phyloP scores from a whole-genome alignment of 495 filamentous ascomycete species.

The Podospora appendiculata region DNA sequence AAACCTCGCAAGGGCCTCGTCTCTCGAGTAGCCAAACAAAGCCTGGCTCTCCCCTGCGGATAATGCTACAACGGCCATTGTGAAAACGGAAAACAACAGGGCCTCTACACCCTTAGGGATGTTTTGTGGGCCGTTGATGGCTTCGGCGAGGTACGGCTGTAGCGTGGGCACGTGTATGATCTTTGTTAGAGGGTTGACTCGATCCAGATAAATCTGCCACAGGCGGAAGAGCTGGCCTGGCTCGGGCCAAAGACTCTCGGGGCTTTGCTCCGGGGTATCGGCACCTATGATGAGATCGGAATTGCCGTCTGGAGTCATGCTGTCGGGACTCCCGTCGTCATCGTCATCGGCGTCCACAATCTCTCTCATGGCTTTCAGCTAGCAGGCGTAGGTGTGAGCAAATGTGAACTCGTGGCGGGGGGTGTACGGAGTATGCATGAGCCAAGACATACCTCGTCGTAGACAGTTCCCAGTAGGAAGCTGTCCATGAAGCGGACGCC shows the following conservation, averaged over 20 bases:
- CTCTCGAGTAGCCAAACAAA: constrained; percentile 38
- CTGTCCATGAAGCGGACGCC: constrained; percentile 39
- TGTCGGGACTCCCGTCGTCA: constrained; percentile 12
- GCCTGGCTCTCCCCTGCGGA: constrained; percentile 41
- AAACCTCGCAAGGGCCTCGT: constrained; percentile 30
- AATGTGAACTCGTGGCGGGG: background rate
- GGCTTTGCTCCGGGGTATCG: constrained; percentile 17
- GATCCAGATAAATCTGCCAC: constrained; percentile 62
- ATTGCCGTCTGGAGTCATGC: constrained; percentile 30
- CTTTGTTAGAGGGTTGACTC: constrained; percentile 63
- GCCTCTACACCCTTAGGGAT: constrained; percentile 44
- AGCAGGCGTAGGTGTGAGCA: background rate
- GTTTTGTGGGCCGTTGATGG: constrained; percentile 23
- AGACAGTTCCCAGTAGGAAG: constrained; percentile 30
- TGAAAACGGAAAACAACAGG: constrained; percentile 47
- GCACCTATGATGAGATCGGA: constrained; percentile 27
- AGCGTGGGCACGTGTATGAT: constrained; percentile 61
- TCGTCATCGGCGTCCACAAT: constrained; percentile 36
- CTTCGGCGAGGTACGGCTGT: constrained; percentile 43
- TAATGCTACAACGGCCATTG: constrained; percentile 37
- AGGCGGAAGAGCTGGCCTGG: constrained; percentile 58
- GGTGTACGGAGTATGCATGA: background rate
- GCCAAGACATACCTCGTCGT: constrained; percentile 32
- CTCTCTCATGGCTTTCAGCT: constrained; percentile 40
- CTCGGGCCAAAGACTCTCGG: constrained; percentile 49